Evolutionary conservation across 2,329 filamentous ascomycete genomes (phyloP), one percentile per base, ranked within the genome.

Genomic region (Hymenoscyphus fructigenus): DNA sequence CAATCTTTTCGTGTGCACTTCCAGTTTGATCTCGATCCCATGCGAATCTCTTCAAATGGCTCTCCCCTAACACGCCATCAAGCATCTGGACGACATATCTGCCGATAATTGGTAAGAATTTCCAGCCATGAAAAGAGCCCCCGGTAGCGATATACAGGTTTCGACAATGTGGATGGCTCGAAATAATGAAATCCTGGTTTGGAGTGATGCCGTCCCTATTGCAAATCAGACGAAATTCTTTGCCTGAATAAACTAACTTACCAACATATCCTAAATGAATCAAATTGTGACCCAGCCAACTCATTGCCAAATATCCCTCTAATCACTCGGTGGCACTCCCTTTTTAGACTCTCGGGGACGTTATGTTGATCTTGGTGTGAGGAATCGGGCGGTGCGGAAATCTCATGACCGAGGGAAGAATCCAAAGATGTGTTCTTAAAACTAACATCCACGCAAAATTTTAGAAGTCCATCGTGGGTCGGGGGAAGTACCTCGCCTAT

Each of bases 61-160:
- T 76, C 7, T 73, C 67, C n/a, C 75, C 74, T 36, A 82, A 76
- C 62, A 61, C 32, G 62, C 78, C 79, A 60, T 80, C 73, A 71
- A 83, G 73, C 77, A 82, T 79, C 68, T 84, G 79, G 34, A 79
- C 77, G 64, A 86, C 78, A 73, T 89, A 89, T 65, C 84, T 82
- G 3, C 87, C 86, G 67, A 88, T 83, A 28, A 83, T 83, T 0
- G 86, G 86, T 29, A 89, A 77, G 71, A 89, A 88, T 74, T 89
- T 89, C 82, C 84, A 88, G 34, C 83, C 83, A 72, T 89, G 87
- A 67, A 88, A 87, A 14, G 85, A 88, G 1, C 87, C 87, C 14
- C 84, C 86, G 0, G 83, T 84, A 0, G 86, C 87, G 28, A 90
- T 73, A 73, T 83, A 88, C 15, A 90, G 75, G 65, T 84, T 85